Conservation (phyloP, 2,329 filamentous ascomycete species). For the Albophoma yamanashiensis region DNA sequence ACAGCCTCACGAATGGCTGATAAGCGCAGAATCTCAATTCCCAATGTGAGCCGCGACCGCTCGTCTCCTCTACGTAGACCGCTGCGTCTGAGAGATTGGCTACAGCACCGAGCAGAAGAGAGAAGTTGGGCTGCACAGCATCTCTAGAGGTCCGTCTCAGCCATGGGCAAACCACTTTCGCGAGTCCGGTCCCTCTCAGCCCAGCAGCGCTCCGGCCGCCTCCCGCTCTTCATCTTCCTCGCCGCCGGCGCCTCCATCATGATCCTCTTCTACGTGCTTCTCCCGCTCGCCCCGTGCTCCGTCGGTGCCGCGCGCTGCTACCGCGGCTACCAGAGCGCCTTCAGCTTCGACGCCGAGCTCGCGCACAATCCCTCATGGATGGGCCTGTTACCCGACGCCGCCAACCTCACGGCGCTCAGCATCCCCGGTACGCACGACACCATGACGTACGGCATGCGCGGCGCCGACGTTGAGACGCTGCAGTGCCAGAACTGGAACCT, state of each 20-base stretch:
- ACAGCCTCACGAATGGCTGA: not conserved
- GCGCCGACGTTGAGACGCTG: constrained; percentile 14
- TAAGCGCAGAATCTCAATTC: not conserved
- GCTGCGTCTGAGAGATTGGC: not conserved
- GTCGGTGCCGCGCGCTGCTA: too few species aligned
- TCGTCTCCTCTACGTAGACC: too few species aligned
- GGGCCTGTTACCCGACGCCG: constrained; percentile 27
- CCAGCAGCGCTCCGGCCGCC: constrained; percentile 5
- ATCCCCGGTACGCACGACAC: constrained; percentile 44
- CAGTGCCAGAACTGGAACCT: constrained; percentile 39
- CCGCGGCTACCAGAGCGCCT: constrained; percentile 18
- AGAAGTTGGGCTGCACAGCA: too few species aligned
- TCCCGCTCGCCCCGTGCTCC: constrained; percentile 14
- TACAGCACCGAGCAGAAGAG: too few species aligned
- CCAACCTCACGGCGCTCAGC: constrained; percentile 30
- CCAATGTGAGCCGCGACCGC: not conserved
- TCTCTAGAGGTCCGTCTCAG: too few species aligned
- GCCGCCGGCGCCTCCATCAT: constrained; percentile 3
- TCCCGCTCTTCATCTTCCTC: constrained; percentile 7
- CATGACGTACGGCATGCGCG: constrained; percentile 32
- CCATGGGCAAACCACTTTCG: too few species aligned
- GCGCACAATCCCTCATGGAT: constrained; percentile 29
- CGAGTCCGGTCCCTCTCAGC: too few species aligned
- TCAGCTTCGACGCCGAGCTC: constrained; percentile 30
- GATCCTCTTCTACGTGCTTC: constrained; percentile 3